phyloP scores from a whole-genome alignment of 306 rosid genomes.

The Acacia confusa region DNA sequence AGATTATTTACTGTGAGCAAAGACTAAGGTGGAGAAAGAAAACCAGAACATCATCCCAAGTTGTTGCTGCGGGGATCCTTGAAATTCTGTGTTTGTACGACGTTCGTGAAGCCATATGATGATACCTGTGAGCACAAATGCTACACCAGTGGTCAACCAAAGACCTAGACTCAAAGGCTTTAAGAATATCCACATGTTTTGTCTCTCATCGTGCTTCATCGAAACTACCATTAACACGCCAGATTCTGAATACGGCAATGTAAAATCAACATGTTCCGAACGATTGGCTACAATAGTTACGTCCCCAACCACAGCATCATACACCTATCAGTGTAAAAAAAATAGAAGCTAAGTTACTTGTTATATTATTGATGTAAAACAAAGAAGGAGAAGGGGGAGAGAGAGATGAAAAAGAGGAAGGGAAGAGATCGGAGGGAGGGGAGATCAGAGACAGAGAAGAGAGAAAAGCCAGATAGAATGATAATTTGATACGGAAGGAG shows the following conservation, averaged over 20 bases:
- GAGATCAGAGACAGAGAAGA: too few species aligned
- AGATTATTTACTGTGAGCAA: constrained; percentile 41
- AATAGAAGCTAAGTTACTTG: neutral
- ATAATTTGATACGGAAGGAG: too few species aligned
- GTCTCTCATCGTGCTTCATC: constrained; percentile 19
- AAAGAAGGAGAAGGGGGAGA: too few species aligned
- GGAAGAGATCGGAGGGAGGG: too few species aligned
- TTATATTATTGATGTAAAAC: too few species aligned
- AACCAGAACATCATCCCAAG: constrained; percentile 39
- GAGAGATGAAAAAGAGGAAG: too few species aligned
- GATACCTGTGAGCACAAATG: constrained; percentile 35
- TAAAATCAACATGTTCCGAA: constrained; percentile 43
- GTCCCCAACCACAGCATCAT: constrained; percentile 50
- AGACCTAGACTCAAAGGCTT: constrained; percentile 45
- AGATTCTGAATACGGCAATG: constrained; percentile 43
- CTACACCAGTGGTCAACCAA: constrained; percentile 38
- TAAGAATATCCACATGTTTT: constrained; percentile 48
- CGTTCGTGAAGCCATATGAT: constrained; percentile 45
- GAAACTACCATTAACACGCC: constrained; percentile 45
- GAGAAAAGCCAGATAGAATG: too few species aligned
- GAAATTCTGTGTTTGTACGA: constrained; percentile 33
- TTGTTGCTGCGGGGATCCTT: constrained; percentile 28
- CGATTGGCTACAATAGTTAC: constrained; percentile 42
- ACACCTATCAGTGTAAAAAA: constrained; percentile 15
- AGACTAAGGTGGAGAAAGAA: constrained; percentile 46